Conservation (phyloP, 805 yeast genomes). For the Candida andamanensis region DNA sequence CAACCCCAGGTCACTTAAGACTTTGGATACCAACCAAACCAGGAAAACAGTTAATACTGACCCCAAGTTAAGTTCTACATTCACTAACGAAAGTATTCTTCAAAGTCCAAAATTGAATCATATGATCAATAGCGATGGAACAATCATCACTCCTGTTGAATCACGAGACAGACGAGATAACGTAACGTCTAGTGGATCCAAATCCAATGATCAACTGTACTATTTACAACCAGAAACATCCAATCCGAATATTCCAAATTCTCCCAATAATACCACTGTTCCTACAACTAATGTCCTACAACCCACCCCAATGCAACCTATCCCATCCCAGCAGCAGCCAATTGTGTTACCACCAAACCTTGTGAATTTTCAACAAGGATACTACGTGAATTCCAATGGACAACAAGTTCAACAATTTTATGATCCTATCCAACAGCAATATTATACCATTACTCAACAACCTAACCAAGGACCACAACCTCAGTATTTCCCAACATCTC, state of each 20-base stretch:
- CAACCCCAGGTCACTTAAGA: slow-evolving; percentile 5
- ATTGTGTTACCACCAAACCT: slow-evolving; percentile 10
- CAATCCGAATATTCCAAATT: background rate
- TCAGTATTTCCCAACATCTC: slow-evolving; percentile 36
- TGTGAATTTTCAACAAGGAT: slow-evolving; percentile 14
- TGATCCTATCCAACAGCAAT: slow-evolving; percentile 42
- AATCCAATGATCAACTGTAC: background rate
- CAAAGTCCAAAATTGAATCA: slow-evolving; percentile 35
- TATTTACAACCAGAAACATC: background rate
- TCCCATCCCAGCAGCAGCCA: slow-evolving; percentile 2
- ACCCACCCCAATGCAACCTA: slow-evolving; percentile 8
- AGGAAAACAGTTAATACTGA: slow-evolving; percentile 5
- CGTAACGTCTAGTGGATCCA: background rate
- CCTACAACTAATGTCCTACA: slow-evolving; percentile 6
- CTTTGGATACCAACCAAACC: slow-evolving; percentile 7
- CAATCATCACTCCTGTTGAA: slow-evolving; percentile 38
- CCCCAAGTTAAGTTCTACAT: slow-evolving; percentile 31
- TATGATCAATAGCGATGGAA: slow-evolving; percentile 43
- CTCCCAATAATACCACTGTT: background rate
- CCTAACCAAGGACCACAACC: slow-evolving; percentile 27
- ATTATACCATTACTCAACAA: slow-evolving; percentile 34
- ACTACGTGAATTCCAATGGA: slow-evolving; percentile 18
- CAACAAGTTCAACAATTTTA: slow-evolving; percentile 37
- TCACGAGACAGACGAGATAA: slow-evolving; percentile 10
- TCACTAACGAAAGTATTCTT: slow-evolving; percentile 20